These are phyloP conservation scores for Meyerozyma elateridarum DNA, from an alignment of 1,139 yeast genomes.

Conservation along the genomic window DNA sequence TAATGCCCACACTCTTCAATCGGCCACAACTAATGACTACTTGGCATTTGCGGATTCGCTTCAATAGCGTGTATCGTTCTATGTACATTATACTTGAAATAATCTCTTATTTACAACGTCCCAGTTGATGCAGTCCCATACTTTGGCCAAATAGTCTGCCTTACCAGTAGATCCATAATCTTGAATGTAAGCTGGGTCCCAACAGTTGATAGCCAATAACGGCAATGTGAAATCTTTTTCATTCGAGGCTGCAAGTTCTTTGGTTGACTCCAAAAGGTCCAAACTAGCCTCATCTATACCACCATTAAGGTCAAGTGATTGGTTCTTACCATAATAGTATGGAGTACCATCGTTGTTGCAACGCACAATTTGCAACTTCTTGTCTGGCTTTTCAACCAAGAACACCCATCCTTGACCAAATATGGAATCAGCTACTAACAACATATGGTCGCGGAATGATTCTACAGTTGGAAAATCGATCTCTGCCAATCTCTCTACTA, in stretches of 20 bases:
- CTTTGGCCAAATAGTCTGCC: conserved; percentile 64
- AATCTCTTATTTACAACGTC: conserved; percentile 66
- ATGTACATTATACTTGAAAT: conserved; percentile 30
- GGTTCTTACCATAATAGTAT: conserved; percentile 71
- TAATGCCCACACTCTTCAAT: neutral
- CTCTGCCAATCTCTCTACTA: conserved; percentile 35
- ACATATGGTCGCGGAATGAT: conserved; percentile 48
- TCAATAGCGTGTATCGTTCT: conserved; percentile 1
- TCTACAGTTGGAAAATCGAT: conserved; percentile 40
- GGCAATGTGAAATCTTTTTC: conserved; percentile 73
- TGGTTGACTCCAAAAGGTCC: conserved; percentile 42
- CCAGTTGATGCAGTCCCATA: conserved; percentile 87
- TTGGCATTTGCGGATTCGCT: neutral
- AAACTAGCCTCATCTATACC: conserved; percentile 55
- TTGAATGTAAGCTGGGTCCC: conserved; percentile 81
- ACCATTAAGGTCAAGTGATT: conserved; percentile 70
- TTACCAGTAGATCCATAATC: conserved; percentile 85
- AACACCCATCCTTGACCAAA: conserved; percentile 88
- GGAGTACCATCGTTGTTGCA: conserved; percentile 91
- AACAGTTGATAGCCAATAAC: conserved; percentile 69
- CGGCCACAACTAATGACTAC: neutral
- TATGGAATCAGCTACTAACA: conserved; percentile 50
- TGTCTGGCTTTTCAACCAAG: conserved; percentile 69
- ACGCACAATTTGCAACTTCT: conserved; percentile 57
- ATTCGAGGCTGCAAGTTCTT: conserved; percentile 38